Evolutionary conservation across 1,284 basidiomycete species (phyloP).

Genomic region (Butyriboletus appendiculatus): DNA sequence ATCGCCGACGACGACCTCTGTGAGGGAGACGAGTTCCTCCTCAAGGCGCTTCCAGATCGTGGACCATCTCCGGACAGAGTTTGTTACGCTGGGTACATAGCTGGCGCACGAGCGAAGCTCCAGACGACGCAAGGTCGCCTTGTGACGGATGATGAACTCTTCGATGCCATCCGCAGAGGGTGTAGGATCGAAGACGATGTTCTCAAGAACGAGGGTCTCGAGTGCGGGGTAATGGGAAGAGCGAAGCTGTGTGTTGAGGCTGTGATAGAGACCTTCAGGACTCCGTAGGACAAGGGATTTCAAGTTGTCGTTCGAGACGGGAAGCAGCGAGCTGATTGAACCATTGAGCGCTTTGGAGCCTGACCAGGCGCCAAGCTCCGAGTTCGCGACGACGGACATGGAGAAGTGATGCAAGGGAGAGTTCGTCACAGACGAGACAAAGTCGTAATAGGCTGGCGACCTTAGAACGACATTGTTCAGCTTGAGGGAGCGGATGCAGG

Average conservation of each 20-base stretch:
- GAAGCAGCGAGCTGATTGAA: constrained; percentile 28
- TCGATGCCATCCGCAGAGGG: constrained; percentile 26
- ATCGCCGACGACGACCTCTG: constrained; percentile 20
- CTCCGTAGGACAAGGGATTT: constrained; percentile 28
- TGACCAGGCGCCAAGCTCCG: constrained; percentile 32
- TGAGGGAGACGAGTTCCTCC: constrained; percentile 24
- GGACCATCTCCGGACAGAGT: constrained; percentile 27
- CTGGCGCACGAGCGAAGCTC: constrained; percentile 29
- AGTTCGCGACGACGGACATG: constrained; percentile 33
- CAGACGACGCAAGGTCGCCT: constrained; percentile 22
- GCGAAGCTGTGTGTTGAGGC: constrained; percentile 20
- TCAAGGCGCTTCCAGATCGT: constrained; percentile 29
- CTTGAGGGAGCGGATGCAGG: constrained; percentile 23
- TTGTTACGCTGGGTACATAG: constrained; percentile 16
- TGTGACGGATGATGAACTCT: constrained; percentile 34
- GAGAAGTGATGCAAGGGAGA: constrained; percentile 34
- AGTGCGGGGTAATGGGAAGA: constrained; percentile 27
- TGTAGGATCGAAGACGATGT: constrained; percentile 31
- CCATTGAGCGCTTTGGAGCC: constrained; percentile 33
- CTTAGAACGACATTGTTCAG: constrained; percentile 31
- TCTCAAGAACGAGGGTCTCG: constrained; percentile 31
- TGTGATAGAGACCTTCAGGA: constrained; percentile 34
- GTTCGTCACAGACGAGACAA: constrained; percentile 25
- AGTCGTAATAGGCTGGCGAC: constrained; percentile 29
- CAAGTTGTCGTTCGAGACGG: constrained; percentile 20